Evolutionary conservation across 495 filamentous ascomycete species (phyloP).

Genomic region (Astrocystis sublimbata): DNA sequence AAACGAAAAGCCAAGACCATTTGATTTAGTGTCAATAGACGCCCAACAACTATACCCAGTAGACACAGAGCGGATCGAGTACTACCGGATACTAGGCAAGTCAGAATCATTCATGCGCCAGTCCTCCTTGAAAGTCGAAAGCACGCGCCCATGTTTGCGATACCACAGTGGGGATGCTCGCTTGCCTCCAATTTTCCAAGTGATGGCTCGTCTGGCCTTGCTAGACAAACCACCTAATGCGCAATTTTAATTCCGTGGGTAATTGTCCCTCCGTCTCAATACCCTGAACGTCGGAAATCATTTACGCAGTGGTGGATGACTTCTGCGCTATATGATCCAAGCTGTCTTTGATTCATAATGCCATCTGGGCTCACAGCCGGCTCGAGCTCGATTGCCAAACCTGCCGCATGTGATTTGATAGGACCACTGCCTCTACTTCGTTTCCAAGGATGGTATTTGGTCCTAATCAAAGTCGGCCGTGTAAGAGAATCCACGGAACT

Average conservation of each 20-base stretch:
- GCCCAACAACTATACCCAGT: conserved; percentile 12
- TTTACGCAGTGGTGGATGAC: neutral
- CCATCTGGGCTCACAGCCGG: neutral
- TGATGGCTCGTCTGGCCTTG: neutral
- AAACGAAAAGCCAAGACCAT: conserved; percentile 8
- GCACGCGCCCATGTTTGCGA: neutral
- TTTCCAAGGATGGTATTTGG: neutral
- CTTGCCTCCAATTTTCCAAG: neutral
- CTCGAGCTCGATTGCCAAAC: conserved; percentile 3
- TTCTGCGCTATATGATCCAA: neutral
- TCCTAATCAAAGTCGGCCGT: conserved; percentile 52
- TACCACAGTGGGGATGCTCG: neutral
- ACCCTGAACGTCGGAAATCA: neutral
- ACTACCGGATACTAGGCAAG: neutral
- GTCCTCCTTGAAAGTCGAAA: neutral
- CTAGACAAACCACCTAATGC: neutral
- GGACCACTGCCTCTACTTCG: neutral
- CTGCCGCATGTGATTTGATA: neutral
- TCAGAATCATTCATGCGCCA: neutral
- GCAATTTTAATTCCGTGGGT: neutral
- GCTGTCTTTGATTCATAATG: neutral
- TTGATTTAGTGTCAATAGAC: neutral
- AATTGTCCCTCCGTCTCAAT: neutral
- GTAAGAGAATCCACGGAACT: conserved; percentile 99
- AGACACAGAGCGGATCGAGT: neutral